These are phyloP conservation scores for Crithidia brevicula DNA, from an alignment of 208 protist genomes.

Conservation along the genomic window DNA sequence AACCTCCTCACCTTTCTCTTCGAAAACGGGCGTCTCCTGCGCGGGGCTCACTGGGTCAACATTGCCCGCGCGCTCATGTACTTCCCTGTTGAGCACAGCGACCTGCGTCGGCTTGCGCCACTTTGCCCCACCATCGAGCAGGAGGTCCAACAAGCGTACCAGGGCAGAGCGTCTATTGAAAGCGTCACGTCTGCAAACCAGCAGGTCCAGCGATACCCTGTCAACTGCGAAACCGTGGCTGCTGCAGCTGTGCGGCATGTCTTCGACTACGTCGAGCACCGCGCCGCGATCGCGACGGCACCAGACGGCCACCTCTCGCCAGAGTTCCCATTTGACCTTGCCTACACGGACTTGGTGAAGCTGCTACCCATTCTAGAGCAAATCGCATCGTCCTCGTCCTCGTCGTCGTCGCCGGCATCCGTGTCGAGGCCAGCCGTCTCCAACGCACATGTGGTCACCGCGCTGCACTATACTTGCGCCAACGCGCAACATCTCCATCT, in stretches of 20 bases:
- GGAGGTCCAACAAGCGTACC: constrained; percentile 12
- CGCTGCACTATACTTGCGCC: constrained; percentile 23
- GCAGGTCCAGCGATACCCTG: neutral
- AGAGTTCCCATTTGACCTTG: constrained; percentile 29
- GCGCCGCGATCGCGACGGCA: neutral
- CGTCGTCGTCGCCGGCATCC: too few species aligned
- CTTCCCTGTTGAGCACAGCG: constrained; percentile 61
- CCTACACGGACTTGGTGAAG: constrained; percentile 37
- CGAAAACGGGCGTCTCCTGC: constrained; percentile 62
- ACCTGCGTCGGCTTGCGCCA: constrained; percentile 12
- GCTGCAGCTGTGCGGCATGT: constrained; percentile 23
- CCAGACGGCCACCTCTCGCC: neutral
- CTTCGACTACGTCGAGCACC: constrained; percentile 36
- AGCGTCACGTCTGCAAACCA: too few species aligned
- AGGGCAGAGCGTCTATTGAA: neutral
- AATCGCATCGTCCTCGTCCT: too few species aligned
- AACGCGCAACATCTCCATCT: constrained; percentile 18
- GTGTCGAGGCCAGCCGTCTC: neutral
- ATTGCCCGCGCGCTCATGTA: constrained; percentile 72
- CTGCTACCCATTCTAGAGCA: constrained; percentile 51
- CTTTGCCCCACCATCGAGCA: constrained; percentile 24
- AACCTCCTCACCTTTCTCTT: constrained; percentile 71
- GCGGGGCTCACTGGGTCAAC: constrained; percentile 85
- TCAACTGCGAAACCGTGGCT: constrained; percentile 30
- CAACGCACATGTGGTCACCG: constrained; percentile 16